phyloP scores from a whole-genome alignment of 441 rosid species.

The Lepidium campestre region DNA sequence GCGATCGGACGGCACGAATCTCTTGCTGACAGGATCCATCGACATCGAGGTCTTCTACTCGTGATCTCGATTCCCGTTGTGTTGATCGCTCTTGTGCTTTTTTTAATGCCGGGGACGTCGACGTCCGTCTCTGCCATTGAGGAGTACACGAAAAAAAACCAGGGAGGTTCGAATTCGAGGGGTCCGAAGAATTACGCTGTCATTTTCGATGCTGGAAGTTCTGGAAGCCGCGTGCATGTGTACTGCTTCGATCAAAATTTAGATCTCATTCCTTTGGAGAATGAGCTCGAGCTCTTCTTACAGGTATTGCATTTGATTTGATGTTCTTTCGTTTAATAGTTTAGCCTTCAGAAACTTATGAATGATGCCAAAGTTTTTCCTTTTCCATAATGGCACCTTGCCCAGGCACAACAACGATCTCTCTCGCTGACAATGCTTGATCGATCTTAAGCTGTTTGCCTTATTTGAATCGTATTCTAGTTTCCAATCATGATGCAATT shows the following conservation, averaged over 20 bases:
- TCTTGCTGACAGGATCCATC: conserved; percentile 68
- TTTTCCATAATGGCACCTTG: not conserved
- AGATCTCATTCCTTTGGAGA: conserved; percentile 85
- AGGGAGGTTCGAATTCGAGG: conserved; percentile 33
- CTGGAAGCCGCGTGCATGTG: conserved; percentile 96
- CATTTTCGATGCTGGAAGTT: conserved; percentile 91
- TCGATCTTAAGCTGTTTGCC: not conserved
- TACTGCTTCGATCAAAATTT: conserved; percentile 76
- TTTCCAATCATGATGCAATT: not conserved
- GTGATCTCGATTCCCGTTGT: conserved; percentile 62
- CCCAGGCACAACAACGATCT: not conserved
- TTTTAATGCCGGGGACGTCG: conserved; percentile 56
- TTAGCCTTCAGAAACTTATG: not conserved
- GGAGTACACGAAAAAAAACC: conserved; percentile 31
- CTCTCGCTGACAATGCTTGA: not conserved
- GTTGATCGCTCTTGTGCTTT: conserved; percentile 51
- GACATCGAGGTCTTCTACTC: conserved; percentile 54
- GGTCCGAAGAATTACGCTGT: conserved; percentile 60
- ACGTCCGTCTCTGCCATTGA: conserved; percentile 34
- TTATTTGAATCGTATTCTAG: not conserved
- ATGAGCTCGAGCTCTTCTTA: conserved; percentile 82
- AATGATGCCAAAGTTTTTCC: not conserved
- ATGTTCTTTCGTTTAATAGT: not conserved
- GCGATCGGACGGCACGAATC: conserved; percentile 48
- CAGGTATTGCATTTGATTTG: conserved; percentile 43